Evolutionary conservation across 805 yeast genomes (phyloP).

Genomic region (Saccharomyces paradoxus): DNA sequence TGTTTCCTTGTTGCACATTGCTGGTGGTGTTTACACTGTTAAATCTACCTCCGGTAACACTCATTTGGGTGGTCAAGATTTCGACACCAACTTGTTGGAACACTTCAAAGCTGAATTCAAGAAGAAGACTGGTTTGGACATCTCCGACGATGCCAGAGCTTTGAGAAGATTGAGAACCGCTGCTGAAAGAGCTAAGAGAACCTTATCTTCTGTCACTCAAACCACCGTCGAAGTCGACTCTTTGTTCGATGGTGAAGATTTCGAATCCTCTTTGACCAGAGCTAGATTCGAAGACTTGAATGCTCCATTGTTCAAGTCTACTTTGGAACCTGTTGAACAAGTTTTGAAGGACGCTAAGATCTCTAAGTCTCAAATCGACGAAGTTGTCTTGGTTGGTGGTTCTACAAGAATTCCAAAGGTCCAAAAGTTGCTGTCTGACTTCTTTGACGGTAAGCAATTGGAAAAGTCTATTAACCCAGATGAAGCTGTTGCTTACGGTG

Average conservation of each 20-base stretch:
- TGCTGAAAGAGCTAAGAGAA: constrained; percentile 98
- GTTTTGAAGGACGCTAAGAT: constrained; percentile 88
- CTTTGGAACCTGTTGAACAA: constrained; percentile 89
- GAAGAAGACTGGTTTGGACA: constrained; percentile 89
- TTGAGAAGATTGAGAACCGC: constrained; percentile 97
- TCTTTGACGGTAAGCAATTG: constrained; percentile 93
- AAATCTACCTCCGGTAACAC: constrained; percentile 99
- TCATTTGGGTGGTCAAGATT: constrained; percentile 99
- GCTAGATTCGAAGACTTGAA: constrained; percentile 96
- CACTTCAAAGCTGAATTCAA: constrained; percentile 90
- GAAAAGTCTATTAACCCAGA: constrained; percentile 97
- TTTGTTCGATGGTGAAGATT: constrained; percentile 90
- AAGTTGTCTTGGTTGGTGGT: constrained; percentile 96
- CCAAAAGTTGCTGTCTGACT: constrained; percentile 88
- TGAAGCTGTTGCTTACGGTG: constrained; percentile 99
- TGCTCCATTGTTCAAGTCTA: constrained; percentile 87
- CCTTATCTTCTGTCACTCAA: constrained; percentile 92
- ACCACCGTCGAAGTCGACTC: constrained; percentile 96
- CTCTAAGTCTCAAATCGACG: constrained; percentile 78
- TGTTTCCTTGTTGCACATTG: constrained; percentile 85
- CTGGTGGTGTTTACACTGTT: constrained; percentile 94
- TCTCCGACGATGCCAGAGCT: constrained; percentile 87
- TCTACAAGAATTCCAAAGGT: constrained; percentile 98
- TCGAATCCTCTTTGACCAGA: constrained; percentile 88
- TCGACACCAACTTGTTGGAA: constrained; percentile 90